Evolutionary conservation across 495 filamentous ascomycete genomes (phyloP), one percentile per base, ranked within the genome.

Genomic region (Mycothermus thermophilus): DNA sequence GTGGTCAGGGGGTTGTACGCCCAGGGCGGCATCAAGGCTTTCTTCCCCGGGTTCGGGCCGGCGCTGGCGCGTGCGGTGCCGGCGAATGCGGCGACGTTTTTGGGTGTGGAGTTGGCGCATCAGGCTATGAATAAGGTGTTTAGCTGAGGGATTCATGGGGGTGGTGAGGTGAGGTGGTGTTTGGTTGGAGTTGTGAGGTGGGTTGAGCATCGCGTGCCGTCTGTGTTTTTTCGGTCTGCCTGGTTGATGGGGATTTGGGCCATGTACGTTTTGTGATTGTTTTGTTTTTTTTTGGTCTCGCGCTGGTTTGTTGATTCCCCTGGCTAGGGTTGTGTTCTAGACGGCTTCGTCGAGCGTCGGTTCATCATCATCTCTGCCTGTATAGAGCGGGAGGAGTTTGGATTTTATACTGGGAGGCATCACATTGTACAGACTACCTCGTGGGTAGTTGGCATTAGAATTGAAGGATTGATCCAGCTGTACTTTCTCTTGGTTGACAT

Each of bases 11-110:
- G 83, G 16, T 59, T 99, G 16, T 93, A 93, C 47, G 72, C 58
- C 12, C 74, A 56, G 37, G 87, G 88, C 24, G 90, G 90, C 2
- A 56, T 77, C 48, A 90, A 80, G 69, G 88, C 92, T 0, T 99
- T 99, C 67, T 99, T 99, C 69, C 92, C 90, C 8, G 90, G 90
- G 3, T 80, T 99, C 41, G 90, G 84, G 5, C 90, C 90, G 2
- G 90, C 90, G 4, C 64, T 99, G 50, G 81, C 82, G 10, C 75
- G 90, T 58, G 92, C 90, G 13, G 84, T 96, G 32, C 90, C 90
- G 5, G 90, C 90, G 3, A 99, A 96, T 48, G 92, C 92, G 14
- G 71, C 70, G 5, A 77, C 69, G 12, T 65, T 67, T 46, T 60
- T 84, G 36, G 81, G 82, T 17, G 81, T 88, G 2, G 82, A 88